Conservation (phyloP, 371 early-diverging fungal genomes). For the Vittaforma corneae region DNA sequence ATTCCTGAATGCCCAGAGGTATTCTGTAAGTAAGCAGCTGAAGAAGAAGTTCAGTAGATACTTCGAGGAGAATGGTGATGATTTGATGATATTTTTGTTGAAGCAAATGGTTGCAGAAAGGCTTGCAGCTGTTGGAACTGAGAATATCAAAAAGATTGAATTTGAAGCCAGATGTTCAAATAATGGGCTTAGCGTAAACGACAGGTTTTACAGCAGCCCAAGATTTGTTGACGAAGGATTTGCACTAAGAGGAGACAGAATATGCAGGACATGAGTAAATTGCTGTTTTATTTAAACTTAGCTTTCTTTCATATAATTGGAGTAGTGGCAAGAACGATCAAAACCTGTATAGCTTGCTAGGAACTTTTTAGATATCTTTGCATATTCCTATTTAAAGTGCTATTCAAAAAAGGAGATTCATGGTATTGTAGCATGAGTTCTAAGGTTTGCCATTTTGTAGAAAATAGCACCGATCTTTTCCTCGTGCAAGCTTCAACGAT, state of each 20-base stretch:
- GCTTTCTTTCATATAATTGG: too few species aligned
- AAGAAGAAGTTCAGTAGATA: constrained; percentile 56
- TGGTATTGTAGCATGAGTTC: too few species aligned
- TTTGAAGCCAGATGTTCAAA: constrained; percentile 6
- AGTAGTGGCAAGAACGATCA: too few species aligned
- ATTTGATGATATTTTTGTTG: constrained; percentile 40
- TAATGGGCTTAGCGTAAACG: neutral
- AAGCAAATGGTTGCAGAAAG: constrained; percentile 48
- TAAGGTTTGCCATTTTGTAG: too few species aligned
- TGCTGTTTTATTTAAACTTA: too few species aligned
- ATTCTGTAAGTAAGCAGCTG: constrained; percentile 69
- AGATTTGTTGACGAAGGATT: constrained; percentile 12
- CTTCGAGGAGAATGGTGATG: constrained; percentile 37
- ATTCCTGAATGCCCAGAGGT: constrained; percentile 89
- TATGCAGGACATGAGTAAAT: neutral
- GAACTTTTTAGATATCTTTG: too few species aligned
- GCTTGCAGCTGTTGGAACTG: neutral
- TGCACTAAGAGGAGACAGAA: neutral
- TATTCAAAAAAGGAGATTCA: too few species aligned
- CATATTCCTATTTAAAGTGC: too few species aligned
- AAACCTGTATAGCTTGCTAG: too few species aligned
- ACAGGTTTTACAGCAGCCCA: constrained; percentile 1
- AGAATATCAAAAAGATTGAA: constrained; percentile 5
- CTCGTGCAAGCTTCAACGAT: too few species aligned
- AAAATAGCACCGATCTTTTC: too few species aligned